Evolutionary conservation across 148 eudicot genomes (phyloP), one percentile per base, ranked within the genome.

Genomic region (Limonium bicolor): DNA sequence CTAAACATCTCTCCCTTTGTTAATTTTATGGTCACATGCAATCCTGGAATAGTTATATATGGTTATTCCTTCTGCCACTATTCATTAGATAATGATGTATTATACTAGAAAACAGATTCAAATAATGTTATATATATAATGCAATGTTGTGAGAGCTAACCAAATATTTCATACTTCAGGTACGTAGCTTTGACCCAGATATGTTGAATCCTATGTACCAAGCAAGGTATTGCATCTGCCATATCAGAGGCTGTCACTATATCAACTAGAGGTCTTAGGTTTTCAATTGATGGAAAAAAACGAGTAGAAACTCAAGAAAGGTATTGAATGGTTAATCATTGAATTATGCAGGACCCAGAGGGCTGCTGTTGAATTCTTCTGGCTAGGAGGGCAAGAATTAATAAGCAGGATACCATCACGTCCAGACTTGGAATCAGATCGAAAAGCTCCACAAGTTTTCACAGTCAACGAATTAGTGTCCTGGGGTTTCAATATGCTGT

Each of bases 291-390:
- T n/a, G 27, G n/a, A n/a, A n/a, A n/a, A n/a, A n/a, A n/a, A n/a
- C n/a, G n/a, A n/a, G n/a, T n/a, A 43, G 13, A 14, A 6, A 43
- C 26, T 13, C 16, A 18, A 6, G 26, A 25, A 43, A n/a, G 2
- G n/a, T n/a, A n/a, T n/a, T n/a, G n/a, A n/a, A n/a, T n/a, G n/a
- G n/a, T n/a, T n/a, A n/a, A n/a, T 22, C 26, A 7, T 43, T 13
- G 17, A 22, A 17, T 39, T 27, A 41, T 51, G 44, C 79, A 83
- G 95, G 71, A 50, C 77, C 46, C 86, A 69, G 63, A 88, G 71
- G 47, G 87, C 84, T 50, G 84, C 73, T 23, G 66, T 84, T 50
- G 97, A 90, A 63, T 90, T 90, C 66, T 77, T 90, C 42, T 90
- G 97, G 97, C 75, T 77, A 31, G 93, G 93, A 55, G 95, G 93